These are phyloP conservation scores for Pseudopithomyces maydicus DNA, from an alignment of 2,329 filamentous ascomycete species.

Conservation along the genomic window DNA sequence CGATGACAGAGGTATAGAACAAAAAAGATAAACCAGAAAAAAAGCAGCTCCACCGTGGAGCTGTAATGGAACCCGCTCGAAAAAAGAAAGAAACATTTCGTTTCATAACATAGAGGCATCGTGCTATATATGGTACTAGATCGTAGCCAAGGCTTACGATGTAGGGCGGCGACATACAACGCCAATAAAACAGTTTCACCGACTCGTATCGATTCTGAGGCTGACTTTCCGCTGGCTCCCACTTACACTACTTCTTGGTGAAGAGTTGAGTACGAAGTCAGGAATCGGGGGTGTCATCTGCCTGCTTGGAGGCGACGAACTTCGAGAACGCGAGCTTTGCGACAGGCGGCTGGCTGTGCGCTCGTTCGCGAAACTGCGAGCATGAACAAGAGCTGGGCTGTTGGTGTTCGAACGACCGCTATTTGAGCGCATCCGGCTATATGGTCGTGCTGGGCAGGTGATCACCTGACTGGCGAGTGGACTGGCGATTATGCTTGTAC, in stretches of 20 bases:
- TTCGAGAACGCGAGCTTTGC: constrained; percentile 27
- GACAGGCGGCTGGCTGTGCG: constrained; percentile 21
- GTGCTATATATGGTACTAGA: constrained; percentile 6
- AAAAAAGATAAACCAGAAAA: not conserved
- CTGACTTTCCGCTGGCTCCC: constrained; percentile 32
- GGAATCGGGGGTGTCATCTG: constrained; percentile 50
- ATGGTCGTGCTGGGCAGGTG: constrained; percentile 39
- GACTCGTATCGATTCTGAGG: constrained; percentile 20
- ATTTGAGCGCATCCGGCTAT: constrained; percentile 45
- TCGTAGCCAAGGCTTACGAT: not conserved
- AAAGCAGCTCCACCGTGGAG: not conserved
- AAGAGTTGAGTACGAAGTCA: constrained; percentile 49
- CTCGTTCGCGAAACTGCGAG: constrained; percentile 29
- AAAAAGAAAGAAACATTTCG: not conserved
- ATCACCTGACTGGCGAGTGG: constrained; percentile 71
- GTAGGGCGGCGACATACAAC: not conserved
- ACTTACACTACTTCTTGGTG: constrained; percentile 45
- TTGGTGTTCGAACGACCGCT: constrained; percentile 13
- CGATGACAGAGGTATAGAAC: not conserved
- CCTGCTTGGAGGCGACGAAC: constrained; percentile 41
- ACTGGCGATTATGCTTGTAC: constrained; percentile 73
- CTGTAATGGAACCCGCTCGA: not conserved
- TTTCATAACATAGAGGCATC: constrained; percentile 5
- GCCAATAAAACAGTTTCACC: constrained; percentile 4
- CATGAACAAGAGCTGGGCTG: constrained; percentile 31